A percentile compares a stretch with the other conserved stretches of the same genome.
phyloP scores from a whole-genome alignment of 345 rosid genomes.

The Dipteronia dyeriana region DNA sequence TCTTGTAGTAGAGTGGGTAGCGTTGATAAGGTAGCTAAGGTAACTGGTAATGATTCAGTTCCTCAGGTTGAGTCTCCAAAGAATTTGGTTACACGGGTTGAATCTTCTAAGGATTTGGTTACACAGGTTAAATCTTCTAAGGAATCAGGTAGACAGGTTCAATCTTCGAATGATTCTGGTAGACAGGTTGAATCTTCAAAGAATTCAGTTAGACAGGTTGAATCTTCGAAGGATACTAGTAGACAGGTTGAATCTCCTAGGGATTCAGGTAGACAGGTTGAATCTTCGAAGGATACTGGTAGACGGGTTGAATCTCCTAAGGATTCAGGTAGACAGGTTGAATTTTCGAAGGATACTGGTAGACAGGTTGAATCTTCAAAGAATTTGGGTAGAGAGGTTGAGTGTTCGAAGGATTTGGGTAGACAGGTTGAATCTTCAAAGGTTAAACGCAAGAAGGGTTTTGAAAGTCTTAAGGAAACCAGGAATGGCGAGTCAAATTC shows the following conservation, averaged over 20 bases:
- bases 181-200: background rate
- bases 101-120: conserved; percentile 2
- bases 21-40: conserved; percentile 39
- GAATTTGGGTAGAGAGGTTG: background rate
- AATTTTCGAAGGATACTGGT: conserved; percentile 27
- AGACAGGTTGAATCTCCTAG: conserved; percentile 32
- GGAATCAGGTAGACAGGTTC: conserved; percentile 27
- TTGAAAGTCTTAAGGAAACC: conserved; percentile 40
- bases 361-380: background rate
- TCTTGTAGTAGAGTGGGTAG: conserved; percentile 37
- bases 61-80: conserved; percentile 32
- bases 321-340: conserved; percentile 23
- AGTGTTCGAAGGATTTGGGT: conserved; percentile 7
- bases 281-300: conserved; percentile 9
- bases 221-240: conserved; percentile 10
- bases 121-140: background rate
- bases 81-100: conserved; percentile 15
- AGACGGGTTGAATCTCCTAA: conserved; percentile 29
- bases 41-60: conserved; percentile 37
- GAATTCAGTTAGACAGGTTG: background rate
- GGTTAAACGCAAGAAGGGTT: conserved; percentile 38
- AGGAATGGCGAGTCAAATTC: conserved; percentile 28
- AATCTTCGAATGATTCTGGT: conserved; percentile 25
- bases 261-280: conserved; percentile 17
- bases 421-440: conserved; percentile 34